These are phyloP conservation scores for Trichosporon inkin DNA, from an alignment of 1,284 basidiomycete genomes.

Conservation along the genomic window DNA sequence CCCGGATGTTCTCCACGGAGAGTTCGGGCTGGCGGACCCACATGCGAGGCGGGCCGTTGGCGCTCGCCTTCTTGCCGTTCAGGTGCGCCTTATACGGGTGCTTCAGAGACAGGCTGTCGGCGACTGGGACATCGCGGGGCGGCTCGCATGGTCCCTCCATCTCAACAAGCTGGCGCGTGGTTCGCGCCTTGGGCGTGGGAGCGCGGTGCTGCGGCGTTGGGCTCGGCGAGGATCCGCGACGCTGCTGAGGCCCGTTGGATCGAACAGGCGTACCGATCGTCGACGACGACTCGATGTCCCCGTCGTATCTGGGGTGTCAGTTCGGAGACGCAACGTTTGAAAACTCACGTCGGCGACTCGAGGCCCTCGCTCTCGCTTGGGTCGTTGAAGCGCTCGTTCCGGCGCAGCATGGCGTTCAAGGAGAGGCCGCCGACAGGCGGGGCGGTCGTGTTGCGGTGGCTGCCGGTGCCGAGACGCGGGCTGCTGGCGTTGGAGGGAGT, in stretches of 20 bases:
- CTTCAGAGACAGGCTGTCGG: slow-evolving; percentile 31
- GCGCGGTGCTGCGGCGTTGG: slow-evolving; percentile 23
- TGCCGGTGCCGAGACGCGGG: slow-evolving; percentile 11
- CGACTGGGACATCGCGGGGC: slow-evolving; percentile 39
- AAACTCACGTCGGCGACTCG: slow-evolving; percentile 48
- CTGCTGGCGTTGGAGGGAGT: slow-evolving; percentile 24
- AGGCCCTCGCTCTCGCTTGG: slow-evolving; percentile 43
- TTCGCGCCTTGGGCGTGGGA: slow-evolving; percentile 45
- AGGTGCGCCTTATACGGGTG: slow-evolving; percentile 24
- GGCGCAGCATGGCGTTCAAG: slow-evolving; percentile 19
- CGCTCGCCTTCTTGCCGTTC: slow-evolving; percentile 15
- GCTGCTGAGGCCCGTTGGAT: slow-evolving; percentile 51
- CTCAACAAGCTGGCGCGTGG: slow-evolving; percentile 14
- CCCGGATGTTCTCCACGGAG: slow-evolving; percentile 64
- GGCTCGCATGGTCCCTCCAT: slow-evolving; percentile 1
- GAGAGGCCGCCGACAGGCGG: slow-evolving; percentile 13
- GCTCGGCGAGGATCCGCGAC: slow-evolving; percentile 31
- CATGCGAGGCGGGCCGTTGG: slow-evolving; percentile 47
- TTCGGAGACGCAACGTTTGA: background rate
- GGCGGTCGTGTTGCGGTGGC: slow-evolving; percentile 6
- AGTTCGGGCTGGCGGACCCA: slow-evolving; percentile 41
- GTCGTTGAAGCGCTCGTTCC: slow-evolving; percentile 18
- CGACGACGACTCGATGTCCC: slow-evolving; percentile 69
- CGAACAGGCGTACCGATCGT: slow-evolving; percentile 48
- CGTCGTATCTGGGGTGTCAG: slow-evolving; percentile 67